phyloP scores from a whole-genome alignment of 2,329 filamentous ascomycete genomes.

The Chaetomiaceae sp. region DNA sequence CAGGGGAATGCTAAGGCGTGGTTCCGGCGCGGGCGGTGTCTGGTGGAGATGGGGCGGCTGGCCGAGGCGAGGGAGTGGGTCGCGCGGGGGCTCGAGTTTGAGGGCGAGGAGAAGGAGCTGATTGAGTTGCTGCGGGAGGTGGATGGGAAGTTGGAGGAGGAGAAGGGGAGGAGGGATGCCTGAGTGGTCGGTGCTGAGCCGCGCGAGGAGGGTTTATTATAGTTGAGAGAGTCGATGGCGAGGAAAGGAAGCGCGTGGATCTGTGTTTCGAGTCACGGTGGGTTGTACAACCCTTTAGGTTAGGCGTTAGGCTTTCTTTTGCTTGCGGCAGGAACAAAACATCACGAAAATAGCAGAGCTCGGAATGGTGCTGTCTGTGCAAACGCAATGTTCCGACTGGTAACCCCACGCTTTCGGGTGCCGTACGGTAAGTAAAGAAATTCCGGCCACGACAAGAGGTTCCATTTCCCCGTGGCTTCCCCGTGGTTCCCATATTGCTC shows the following conservation, averaged over 20 bases:
- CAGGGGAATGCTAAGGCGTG: constrained; percentile 90
- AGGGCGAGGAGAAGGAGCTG: constrained; percentile 65
- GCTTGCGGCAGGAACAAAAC: background rate
- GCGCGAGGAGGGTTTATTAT: no score
- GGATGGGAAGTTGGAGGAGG: constrained; percentile 42
- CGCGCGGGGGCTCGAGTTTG: constrained; percentile 72
- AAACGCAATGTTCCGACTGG: background rate
- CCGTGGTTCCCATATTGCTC: background rate
- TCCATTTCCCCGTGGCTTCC: background rate
- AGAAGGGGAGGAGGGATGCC: constrained; percentile 30
- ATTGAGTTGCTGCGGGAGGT: constrained; percentile 61
- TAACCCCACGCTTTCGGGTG: background rate
- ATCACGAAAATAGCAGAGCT: background rate
- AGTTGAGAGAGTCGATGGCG: no score
- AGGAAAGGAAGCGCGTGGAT: background rate
- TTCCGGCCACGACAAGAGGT: background rate
- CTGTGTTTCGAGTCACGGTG: background rate
- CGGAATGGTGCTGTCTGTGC: background rate
- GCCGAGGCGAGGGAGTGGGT: constrained; percentile 81
- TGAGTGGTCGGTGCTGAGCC: no score
- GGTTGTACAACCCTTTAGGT: background rate
- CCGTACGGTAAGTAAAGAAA: background rate
- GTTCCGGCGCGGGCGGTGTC: constrained; percentile 81
- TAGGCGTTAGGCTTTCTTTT: constrained; percentile 6
- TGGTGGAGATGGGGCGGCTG: constrained; percentile 84